phyloP scores from a whole-genome alignment of 345 rosid genomes.

The Gossypium herbaceum region DNA sequence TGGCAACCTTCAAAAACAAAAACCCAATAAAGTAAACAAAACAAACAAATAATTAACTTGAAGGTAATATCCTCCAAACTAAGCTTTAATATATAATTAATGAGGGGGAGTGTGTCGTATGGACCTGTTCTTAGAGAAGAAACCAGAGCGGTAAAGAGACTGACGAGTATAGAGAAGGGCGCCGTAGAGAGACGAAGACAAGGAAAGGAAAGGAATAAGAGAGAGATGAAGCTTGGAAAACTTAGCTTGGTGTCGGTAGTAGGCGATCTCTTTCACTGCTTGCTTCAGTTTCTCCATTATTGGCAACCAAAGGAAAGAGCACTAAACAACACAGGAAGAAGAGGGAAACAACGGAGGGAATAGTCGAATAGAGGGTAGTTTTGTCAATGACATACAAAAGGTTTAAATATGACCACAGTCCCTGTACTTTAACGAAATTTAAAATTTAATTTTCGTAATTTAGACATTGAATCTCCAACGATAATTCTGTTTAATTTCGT shows the following conservation, averaged over 20 bases:
- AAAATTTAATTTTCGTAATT: no score
- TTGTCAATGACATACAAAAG: neutral
- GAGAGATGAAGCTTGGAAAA: conserved; percentile 46
- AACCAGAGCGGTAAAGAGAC: conserved; percentile 44
- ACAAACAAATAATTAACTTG: neutral
- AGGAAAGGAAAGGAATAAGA: conserved; percentile 47
- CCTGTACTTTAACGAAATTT: no score
- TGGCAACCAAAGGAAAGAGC: neutral
- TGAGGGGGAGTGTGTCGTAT: neutral
- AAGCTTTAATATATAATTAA: neutral
- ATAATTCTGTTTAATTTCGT: no score
- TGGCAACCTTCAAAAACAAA: conserved; percentile 46
- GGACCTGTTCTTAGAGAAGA: conserved; percentile 50
- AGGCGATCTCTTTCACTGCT: conserved; percentile 59
- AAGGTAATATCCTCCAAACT: neutral
- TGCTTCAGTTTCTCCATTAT: conserved; percentile 52
- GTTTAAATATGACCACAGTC: conserved; percentile 14
- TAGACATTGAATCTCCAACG: no score
- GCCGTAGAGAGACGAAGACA: conserved; percentile 53
- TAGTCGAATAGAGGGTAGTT: no score
- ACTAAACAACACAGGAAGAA: neutral
- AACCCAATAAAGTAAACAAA: neutral
- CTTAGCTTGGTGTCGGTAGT: conserved; percentile 38
- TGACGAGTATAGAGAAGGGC: conserved; percentile 50
- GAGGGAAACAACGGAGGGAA: neutral